phyloP scores from a whole-genome alignment of 1,284 basidiomycete species.

The Pterula multifida region DNA sequence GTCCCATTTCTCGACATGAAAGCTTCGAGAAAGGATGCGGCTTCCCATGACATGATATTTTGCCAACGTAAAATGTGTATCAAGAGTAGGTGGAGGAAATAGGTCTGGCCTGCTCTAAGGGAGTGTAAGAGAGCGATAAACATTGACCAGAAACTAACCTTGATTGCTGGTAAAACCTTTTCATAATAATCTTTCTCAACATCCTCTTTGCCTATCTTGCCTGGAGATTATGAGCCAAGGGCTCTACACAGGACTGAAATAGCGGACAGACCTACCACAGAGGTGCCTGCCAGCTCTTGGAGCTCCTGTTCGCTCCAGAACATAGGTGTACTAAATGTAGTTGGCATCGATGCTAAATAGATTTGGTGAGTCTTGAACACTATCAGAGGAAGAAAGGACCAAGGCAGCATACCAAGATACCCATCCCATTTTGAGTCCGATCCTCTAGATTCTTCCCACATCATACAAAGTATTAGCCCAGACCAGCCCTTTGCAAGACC shows the following conservation, averaged over 20 bases:
- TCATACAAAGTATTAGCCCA: slow-evolving; percentile 85
- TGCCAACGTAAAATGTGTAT: slow-evolving; percentile 55
- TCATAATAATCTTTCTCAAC: slow-evolving; percentile 69
- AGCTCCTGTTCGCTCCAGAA: slow-evolving; percentile 80
- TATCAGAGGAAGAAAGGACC: neutral
- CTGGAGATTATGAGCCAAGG: slow-evolving; percentile 23
- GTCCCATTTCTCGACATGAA: slow-evolving; percentile 60
- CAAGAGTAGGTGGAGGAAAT: slow-evolving; percentile 41
- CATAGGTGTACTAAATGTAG: slow-evolving; percentile 83
- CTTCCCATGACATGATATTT: slow-evolving; percentile 88
- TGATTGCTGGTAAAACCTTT: slow-evolving; percentile 53
- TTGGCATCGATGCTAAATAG: slow-evolving; percentile 45
- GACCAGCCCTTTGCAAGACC: slow-evolving; percentile 69
- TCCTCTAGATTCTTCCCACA: slow-evolving; percentile 77
- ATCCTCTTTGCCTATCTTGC: slow-evolving; percentile 79
- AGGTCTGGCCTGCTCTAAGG: slow-evolving; percentile 47
- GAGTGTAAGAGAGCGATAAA: neutral
- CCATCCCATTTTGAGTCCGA: slow-evolving; percentile 49
- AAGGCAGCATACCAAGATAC: slow-evolving; percentile 45
- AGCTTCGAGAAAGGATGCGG: slow-evolving; percentile 86
- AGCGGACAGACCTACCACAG: slow-evolving; percentile 63
- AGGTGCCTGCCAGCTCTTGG: slow-evolving; percentile 71
- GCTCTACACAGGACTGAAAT: slow-evolving; percentile 7
- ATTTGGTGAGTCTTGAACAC: neutral
- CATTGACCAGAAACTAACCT: slow-evolving; percentile 28